A percentile compares a stretch with the other conserved stretches of the same genome.
These are phyloP conservation scores for Beta macrorhiza DNA, from an alignment of 179 eudicot genomes.

Conservation along the genomic window DNA sequence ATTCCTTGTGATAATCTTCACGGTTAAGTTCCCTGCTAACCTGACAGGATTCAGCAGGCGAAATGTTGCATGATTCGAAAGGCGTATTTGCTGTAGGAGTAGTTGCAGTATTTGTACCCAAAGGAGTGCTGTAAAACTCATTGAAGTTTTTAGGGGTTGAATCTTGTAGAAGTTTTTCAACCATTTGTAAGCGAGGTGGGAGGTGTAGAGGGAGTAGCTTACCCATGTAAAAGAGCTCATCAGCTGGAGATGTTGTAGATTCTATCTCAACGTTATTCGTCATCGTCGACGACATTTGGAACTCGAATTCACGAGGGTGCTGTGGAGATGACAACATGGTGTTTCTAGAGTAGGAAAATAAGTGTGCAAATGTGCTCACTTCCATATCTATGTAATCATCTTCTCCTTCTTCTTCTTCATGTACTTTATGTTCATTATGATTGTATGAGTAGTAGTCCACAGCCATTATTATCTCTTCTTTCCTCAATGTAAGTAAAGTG, in stretches of 20 bases:
- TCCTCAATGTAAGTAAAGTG: background rate
- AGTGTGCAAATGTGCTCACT: conserved; percentile 47
- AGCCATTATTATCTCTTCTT: conserved; percentile 30
- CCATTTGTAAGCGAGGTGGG: conserved; percentile 68
- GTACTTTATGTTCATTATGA: conserved; percentile 18
- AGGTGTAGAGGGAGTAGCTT: conserved; percentile 74
- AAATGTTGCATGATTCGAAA: conserved; percentile 66
- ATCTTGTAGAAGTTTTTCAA: conserved; percentile 54
- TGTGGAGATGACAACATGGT: conserved; percentile 33
- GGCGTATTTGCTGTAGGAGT: conserved; percentile 57
- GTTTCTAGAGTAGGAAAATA: conserved; percentile 30
- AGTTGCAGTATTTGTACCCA: conserved; percentile 37
- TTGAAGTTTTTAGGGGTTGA: conserved; percentile 40
- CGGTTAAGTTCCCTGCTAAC: conserved; percentile 62
- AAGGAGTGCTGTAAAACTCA: conserved; percentile 55
- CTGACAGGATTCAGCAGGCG: conserved; percentile 63
- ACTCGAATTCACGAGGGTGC: conserved; percentile 52
- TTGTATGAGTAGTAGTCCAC: conserved; percentile 24
- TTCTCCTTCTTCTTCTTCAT: conserved; percentile 37
- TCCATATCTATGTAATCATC: conserved; percentile 77
- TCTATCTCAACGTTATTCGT: conserved; percentile 21
- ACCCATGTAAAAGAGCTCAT: conserved; percentile 85
- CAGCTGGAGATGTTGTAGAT: conserved; percentile 61
- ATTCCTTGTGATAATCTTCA: conserved; percentile 10
- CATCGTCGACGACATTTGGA: conserved; percentile 42